Evolutionary conservation across 495 filamentous ascomycete genomes (phyloP).

Genomic region (Aspergillus cavernicola): DNA sequence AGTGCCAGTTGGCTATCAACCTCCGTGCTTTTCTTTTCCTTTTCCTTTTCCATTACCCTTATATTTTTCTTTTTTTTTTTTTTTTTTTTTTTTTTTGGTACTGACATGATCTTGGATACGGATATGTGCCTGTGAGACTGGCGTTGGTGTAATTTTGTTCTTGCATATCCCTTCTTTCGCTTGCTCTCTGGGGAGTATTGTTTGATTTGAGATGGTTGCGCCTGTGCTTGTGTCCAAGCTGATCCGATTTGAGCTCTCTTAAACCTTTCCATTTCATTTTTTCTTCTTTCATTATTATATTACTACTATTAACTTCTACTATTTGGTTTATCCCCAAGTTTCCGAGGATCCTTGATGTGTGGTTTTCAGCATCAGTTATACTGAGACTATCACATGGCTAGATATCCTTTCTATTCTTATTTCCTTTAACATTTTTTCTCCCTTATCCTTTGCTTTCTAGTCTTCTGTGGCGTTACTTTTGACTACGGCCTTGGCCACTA

Average conservation of each 20-base stretch:
- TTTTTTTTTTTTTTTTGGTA: slow-evolving; percentile 18
- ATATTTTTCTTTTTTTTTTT: no score
- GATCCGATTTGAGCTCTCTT: slow-evolving; percentile 23
- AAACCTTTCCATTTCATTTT: slow-evolving; percentile 24
- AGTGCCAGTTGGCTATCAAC: slow-evolving; percentile 22
- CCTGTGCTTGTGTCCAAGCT: slow-evolving; percentile 31
- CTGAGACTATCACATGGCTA: slow-evolving; percentile 11
- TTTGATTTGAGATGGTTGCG: slow-evolving; percentile 14
- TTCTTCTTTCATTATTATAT: slow-evolving; percentile 29
- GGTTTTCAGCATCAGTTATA: slow-evolving; percentile 13
- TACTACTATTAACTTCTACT: slow-evolving; percentile 30
- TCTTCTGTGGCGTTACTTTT: slow-evolving; percentile 17
- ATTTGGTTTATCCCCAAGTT: slow-evolving; percentile 31
- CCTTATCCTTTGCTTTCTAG: no score
- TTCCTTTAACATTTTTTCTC: slow-evolving; percentile 3
- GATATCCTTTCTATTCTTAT: slow-evolving; percentile 5
- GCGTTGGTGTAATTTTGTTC: slow-evolving; percentile 41
- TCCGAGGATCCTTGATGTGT: slow-evolving; percentile 7
- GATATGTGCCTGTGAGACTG: slow-evolving; percentile 38
- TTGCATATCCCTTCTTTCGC: slow-evolving; percentile 26
- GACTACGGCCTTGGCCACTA: slow-evolving; percentile 6
- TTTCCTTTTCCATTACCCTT: slow-evolving; percentile 17
- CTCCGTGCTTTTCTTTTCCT: slow-evolving; percentile 20
- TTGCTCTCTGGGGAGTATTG: slow-evolving; percentile 9
- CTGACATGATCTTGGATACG: slow-evolving; percentile 23